Evolutionary conservation across 495 filamentous ascomycete species (phyloP), one percentile per base, ranked within the genome.

Genomic region (Penicillium lividum): DNA sequence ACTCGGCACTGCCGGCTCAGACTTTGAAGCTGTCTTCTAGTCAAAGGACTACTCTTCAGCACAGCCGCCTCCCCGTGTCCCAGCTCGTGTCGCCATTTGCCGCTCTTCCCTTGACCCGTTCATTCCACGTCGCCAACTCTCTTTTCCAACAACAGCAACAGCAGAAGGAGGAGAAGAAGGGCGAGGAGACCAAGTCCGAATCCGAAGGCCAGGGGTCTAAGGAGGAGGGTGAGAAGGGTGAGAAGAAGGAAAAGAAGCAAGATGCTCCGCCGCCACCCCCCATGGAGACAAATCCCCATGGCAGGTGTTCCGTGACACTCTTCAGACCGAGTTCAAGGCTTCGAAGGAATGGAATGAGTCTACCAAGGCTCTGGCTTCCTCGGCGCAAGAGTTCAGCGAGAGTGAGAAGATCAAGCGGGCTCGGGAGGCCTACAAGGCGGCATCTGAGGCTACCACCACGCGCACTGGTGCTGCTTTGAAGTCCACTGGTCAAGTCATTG

Each of bases 271-370:
- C 94, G 7, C 95, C 93, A 7, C 93, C 94, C 22, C 94, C 7
- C 95, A 98, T 65, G 95, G 94, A 58, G 91, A 96, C 75, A 98
- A 98, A 77, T 90, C 93, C 7, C 94, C 94, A 33, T 97, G 94
- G 90, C 91, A 97, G 73, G 94, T 98, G 40, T 98, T 98, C 80
- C 89, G 91, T 58, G 94, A 98, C 64, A 98, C 94, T 53, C 84
- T 98, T 71, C 85, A 90, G 66, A 79, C 81, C 51, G 94, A 98
- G 69, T 94, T 98, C 75, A 93, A 97, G 69, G 89, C 92, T 29
- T 98, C 94, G 16, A 96, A 98, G 70, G 94, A 98, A 73, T 98
- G 95, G 94, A 94, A 98, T 66, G 94, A 98, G 64, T 96, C 91
- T 44, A 98, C 93, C 16, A 97, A 98, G 71, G 91, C 92, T 52